These are phyloP conservation scores for Geotrichum phurueaensis DNA, from an alignment of 1,139 yeast genomes.

Conservation along the genomic window DNA sequence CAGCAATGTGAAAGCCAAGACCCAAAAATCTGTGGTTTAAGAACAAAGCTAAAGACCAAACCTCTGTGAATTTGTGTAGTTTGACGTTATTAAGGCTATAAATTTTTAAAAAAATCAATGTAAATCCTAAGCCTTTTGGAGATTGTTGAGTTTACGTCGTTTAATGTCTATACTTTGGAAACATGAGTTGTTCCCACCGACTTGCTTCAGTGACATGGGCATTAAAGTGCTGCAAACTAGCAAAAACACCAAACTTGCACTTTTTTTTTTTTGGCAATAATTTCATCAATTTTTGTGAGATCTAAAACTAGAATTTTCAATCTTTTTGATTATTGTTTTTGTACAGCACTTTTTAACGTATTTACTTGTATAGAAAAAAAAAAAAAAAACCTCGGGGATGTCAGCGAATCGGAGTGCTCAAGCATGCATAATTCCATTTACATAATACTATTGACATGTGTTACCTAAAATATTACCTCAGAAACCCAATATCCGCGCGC, in stretches of 20 bases:
- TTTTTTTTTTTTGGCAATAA: no score
- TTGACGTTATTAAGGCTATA: slow-evolving; percentile 77
- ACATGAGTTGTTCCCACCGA: slow-evolving; percentile 55
- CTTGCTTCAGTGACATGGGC: slow-evolving; percentile 67
- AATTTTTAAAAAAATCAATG: slow-evolving; percentile 55
- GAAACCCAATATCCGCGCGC: neutral
- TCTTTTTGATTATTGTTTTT: no score
- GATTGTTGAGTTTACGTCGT: slow-evolving; percentile 11
- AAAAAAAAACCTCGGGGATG: no score
- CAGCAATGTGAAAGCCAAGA: no score
- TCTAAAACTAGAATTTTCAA: no score
- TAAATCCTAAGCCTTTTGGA: slow-evolving; percentile 22
- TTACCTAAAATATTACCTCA: neutral
- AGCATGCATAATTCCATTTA: neutral
- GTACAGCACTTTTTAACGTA: neutral
- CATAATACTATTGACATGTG: neutral
- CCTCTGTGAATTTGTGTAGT: slow-evolving; percentile 79
- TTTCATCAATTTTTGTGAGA: no score
- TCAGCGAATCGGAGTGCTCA: neutral
- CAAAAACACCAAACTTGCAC: slow-evolving; percentile 77
- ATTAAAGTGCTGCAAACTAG: slow-evolving; percentile 68
- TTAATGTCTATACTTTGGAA: slow-evolving; percentile 18
- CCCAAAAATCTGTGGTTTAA: slow-evolving; percentile 81
- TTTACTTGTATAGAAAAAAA: no score
- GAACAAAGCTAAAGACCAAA: slow-evolving; percentile 87